Percentiles rank a stretch among this genome's conserved stretches.
phyloP scores from a whole-genome alignment of 176 grass and related monocot genomes.

The Carex parvula region DNA sequence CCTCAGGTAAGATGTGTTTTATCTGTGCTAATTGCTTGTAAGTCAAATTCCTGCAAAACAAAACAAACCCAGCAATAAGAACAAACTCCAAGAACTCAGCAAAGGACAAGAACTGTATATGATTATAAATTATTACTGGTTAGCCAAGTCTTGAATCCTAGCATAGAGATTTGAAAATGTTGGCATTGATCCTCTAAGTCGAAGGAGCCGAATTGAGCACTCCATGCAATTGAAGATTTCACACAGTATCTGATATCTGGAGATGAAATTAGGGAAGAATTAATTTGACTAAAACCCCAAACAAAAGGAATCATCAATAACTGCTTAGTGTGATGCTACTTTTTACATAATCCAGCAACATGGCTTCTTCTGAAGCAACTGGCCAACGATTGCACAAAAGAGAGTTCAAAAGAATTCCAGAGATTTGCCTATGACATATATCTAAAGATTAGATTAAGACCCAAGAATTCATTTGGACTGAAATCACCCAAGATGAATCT shows the following conservation, averaged over 20 bases:
- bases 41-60: conserved; percentile 60
- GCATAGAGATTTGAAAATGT: conserved; percentile 64
- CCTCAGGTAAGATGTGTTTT: conserved; percentile 73
- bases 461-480: neutral
- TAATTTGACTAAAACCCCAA: neutral
- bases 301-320: neutral
- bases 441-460: neutral
- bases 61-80: neutral
- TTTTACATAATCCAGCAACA: too few relatives aligned
- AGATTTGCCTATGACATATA: neutral
- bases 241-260: conserved; percentile 69
- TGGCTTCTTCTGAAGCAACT: too few relatives aligned
- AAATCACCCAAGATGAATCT: neutral
- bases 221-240: conserved; percentile 83
- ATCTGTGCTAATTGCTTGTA: conserved; percentile 69
- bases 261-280: neutral
- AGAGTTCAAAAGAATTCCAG: neutral
- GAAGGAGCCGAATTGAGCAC: conserved; percentile 65
- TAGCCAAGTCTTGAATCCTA: conserved; percentile 57
- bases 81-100: neutral
- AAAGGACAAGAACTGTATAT: neutral
- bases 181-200: conserved; percentile 55
- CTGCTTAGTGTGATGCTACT: too few relatives aligned
- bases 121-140: conserved; percentile 33
- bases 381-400: too few relatives aligned